These are phyloP conservation scores for Priceomyces carsonii DNA, from an alignment of 805 yeast species.

Conservation along the genomic window DNA sequence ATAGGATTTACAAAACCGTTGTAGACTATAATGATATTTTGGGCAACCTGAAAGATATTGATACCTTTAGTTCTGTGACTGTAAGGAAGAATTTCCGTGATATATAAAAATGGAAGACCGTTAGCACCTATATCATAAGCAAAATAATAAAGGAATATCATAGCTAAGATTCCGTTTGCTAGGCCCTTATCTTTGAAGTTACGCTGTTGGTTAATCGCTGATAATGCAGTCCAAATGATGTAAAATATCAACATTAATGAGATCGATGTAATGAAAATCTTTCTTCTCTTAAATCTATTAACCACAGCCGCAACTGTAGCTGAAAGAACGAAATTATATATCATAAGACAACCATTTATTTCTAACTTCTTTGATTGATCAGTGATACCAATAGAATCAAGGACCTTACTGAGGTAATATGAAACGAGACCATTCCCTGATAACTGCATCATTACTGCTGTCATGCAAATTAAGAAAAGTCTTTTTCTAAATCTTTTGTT, in stretches of 20 bases:
- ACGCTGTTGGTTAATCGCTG: conserved; percentile 47
- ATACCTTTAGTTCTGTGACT: conserved; percentile 33
- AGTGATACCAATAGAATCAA: conserved; percentile 54
- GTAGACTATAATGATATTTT: conserved; percentile 14
- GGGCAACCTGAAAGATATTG: conserved; percentile 21
- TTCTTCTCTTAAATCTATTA: conserved; percentile 27
- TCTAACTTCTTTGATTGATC: conserved; percentile 44
- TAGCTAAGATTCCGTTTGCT: conserved; percentile 49
- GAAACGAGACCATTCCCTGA: conserved; percentile 56
- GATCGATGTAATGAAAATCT: conserved; percentile 26
- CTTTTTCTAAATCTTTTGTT: conserved; percentile 44
- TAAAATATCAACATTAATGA: conserved; percentile 16
- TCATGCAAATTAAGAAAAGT: conserved; percentile 32
- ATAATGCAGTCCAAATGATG: conserved; percentile 26
- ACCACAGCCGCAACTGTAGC: conserved; percentile 19
- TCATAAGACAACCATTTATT: conserved; percentile 52
- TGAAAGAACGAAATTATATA: conserved; percentile 43
- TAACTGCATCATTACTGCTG: conserved; percentile 42
- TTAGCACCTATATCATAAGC: conserved; percentile 27
- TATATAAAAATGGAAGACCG: conserved; percentile 30
- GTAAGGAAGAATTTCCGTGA: conserved; percentile 34
- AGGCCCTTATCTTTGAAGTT: conserved; percentile 39
- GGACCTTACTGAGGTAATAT: conserved; percentile 51
- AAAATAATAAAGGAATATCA: conserved; percentile 45
- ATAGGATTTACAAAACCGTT: conserved; percentile 19